Evolutionary conservation across 1,139 yeast genomes (phyloP), one percentile per base, ranked within the genome.

Genomic region (Pichia sorboxylosa): DNA sequence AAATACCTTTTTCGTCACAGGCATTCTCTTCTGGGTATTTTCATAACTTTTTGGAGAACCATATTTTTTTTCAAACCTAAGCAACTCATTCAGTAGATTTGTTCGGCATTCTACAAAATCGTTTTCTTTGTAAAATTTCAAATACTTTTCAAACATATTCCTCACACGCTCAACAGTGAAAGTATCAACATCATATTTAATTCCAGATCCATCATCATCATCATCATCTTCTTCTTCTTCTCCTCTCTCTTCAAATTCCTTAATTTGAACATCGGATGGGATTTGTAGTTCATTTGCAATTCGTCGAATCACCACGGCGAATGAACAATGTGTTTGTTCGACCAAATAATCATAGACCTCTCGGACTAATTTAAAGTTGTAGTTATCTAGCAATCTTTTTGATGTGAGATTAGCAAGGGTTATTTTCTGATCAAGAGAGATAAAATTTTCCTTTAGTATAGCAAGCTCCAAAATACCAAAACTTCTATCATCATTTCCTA

Each of bases 241-340:
- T 17, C 57, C 60, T 14, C 55, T 58, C 3, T 21, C 26, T 14
- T 58, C 66, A 38, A 64, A 64, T 22, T 49, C 46, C 17, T 47
- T 46, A 20, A 74, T 39, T 47, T 79, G 85, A 8, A 54, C 57
- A 1, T 58, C 57, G 2, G 77, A 64, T 3, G 87, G 87, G 3
- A 78, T 67, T 1, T 76, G 62, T 1, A 81, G 60, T 49, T 84
- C 94, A 50, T 79, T 79, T 41, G 74, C 56, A 2, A 94, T 93
- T 46, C 61, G 66, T 13, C 75, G 63, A 7, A 81, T 66, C 6
- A 71, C 62, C 6, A 56, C 49, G 23, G 55, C 52, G 1, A 32
- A 27, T 11, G 32, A 28, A 4, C n/a, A 10, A 6, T 51, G 45
- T 8, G 61, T 55, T 13, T 46, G 28, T 13, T 49, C 49, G 8